Base-by-base conservation (phyloP, 208 protist genomes). In the Phytomonas sp. region DNA sequence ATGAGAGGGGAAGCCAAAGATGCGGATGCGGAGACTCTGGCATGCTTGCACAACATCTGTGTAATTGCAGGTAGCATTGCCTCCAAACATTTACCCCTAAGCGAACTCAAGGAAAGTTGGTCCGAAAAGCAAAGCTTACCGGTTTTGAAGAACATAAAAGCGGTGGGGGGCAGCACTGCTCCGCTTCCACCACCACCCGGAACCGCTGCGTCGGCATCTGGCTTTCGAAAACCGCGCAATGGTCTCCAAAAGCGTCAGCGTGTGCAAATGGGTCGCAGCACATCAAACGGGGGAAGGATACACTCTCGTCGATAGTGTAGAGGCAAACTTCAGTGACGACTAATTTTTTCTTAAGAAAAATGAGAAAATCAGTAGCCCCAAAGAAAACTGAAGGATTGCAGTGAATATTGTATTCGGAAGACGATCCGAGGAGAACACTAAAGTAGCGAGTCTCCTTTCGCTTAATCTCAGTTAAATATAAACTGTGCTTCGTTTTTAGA, bases 81-180 rank as follows among this genome's bases (percentile, higher is more conserved):
- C 37, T 62, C 76, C 3, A 89, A 87, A 64, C 85, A 87, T 26
- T 78, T 96, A 36, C 87, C 91, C 11, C 81, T 85, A 33, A 82
- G 75, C 23, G 74, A 83, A 36, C 6, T 93, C 4, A 81, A 76
- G 60, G 84, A 90, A 70, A 93, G 87, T 71, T 95, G 90, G 90
- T 28, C 31, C 15, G 62, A 75, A 30, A 77, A 77, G 31, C 29
- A 72, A n/a, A 77, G 77, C 23, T 75, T 95, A 51, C 87, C 90
- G 26, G 62, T 71, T 9, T 23, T 81, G 43, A 88, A 83, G 69
- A 84, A 79, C 30, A 70, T 43, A 26, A 78, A 81, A 56, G 77
- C 80, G n/a, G 62, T 26, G 0, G 62, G 70, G 2, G 73, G 67
- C 29, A 60, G 60, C 9, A 31, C 31, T 11, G 72, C 77, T 60